Evolutionary conservation across 495 filamentous ascomycete genomes (phyloP).

Genomic region (Tuber magnatum): DNA sequence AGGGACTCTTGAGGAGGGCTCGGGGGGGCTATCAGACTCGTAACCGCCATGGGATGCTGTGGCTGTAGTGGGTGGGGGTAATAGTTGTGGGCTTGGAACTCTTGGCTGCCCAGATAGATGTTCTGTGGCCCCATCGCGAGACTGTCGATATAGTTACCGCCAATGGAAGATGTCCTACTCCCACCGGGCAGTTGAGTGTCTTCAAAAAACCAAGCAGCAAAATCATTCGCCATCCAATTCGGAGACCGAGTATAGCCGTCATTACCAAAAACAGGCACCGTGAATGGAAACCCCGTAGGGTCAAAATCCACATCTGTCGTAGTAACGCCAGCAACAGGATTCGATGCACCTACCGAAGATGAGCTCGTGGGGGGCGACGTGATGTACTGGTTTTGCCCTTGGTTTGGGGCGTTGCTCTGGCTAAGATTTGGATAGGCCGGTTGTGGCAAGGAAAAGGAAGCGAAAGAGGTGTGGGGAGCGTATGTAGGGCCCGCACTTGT

Average conservation of each 20-base stretch:
- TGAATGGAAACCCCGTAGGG: constrained; percentile 57
- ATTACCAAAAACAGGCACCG: constrained; percentile 75
- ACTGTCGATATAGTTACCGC: constrained; percentile 44
- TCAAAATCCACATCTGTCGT: constrained; percentile 51
- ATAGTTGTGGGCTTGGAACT: constrained; percentile 13
- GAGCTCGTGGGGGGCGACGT: constrained; percentile 45
- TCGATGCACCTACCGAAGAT: constrained; percentile 42
- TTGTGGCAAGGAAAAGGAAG: constrained; percentile 52
- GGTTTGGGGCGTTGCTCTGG: constrained; percentile 45
- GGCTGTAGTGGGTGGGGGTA: constrained; percentile 26
- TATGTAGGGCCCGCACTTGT: constrained; percentile 25
- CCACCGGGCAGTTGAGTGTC: constrained; percentile 41
- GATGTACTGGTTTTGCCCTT: constrained; percentile 42
- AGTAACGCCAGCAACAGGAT: constrained; percentile 41
- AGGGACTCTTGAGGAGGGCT: constrained; percentile 60
- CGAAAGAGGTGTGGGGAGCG: constrained; percentile 22
- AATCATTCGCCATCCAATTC: constrained; percentile 81
- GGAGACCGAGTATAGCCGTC: constrained; percentile 78
- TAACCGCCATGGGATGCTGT: constrained; percentile 72
- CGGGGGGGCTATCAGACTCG: constrained; percentile 75
- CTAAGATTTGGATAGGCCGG: constrained; percentile 47
- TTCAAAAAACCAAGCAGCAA: constrained; percentile 85
- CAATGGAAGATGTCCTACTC: constrained; percentile 21
- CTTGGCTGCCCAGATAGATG: constrained; percentile 20
- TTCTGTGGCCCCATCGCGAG: constrained; percentile 39